Evolutionary conservation across 176 grass and related monocot genomes (phyloP), one percentile per base, ranked within the genome.

Genomic region (Musa troglodytarum): DNA sequence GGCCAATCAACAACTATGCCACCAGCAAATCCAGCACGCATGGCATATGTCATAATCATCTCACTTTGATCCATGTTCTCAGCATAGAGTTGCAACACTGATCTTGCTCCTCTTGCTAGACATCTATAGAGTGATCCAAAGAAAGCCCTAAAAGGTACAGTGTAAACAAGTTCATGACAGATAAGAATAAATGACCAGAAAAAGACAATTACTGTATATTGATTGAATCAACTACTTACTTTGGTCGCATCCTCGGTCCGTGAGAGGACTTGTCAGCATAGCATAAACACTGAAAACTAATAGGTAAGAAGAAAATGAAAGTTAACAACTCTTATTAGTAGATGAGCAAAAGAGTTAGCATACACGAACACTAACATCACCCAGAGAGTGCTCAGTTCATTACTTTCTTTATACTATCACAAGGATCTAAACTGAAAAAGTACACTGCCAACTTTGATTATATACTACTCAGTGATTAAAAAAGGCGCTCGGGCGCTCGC

Each of bases 91-190:
- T 97, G 94, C 70, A 97, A 83, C 56, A 97, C 94, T 26, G 88
- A 90, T 81, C 90, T 85, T 78, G 94, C 94, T 22, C 94, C 94
- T 79, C 90, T 97, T 28, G 90, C 88, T 79, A 97, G 49, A 82
- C 90, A 97, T 91, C 79, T 90, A 93, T 97, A 97, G 52, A 97
- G 80, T 15, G 94, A 90, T 73, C 88, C 90, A 87, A 97, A 97
- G 86, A 97, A 97, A 79, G 90, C 90, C 88, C 94, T 97, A 81
- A 52, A 85, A 88, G 77, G 22, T 22, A 9, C 67, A 50, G 67
- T 50, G 74, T 21, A 16, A 14, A 54, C 10, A 2, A 19, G 4
- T 50, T 50, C 53, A 62, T 28, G 50, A 61, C 79, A 54, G 63
- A 3, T 12, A 59, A 15, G 15, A 76, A 56, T 20, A 81, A 74